Conservation (phyloP, 768 basidiomycete genomes). For the Pleurotus ostreatus region DNA sequence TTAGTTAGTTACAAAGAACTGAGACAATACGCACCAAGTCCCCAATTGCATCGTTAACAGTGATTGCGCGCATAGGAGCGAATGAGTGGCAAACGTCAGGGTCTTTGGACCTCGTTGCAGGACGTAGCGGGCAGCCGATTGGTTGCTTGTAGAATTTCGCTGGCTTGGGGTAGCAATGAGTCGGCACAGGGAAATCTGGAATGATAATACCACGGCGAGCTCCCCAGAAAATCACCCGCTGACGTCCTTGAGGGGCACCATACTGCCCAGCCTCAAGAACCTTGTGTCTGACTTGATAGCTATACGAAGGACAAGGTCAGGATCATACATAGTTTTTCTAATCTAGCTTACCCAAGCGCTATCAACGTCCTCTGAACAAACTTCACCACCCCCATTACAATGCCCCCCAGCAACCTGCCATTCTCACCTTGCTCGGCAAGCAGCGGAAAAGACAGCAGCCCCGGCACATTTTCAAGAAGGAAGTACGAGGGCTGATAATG, state of each 20-base stretch:
- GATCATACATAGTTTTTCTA: neutral
- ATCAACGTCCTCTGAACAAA: constrained; percentile 57
- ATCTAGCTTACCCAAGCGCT: constrained; percentile 52
- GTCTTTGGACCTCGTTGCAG: constrained; percentile 39
- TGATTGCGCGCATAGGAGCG: constrained; percentile 58
- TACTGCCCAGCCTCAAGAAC: constrained; percentile 68
- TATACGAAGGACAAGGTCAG: constrained; percentile 13
- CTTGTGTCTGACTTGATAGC: constrained; percentile 67
- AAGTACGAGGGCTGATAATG: constrained; percentile 60
- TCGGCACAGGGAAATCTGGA: constrained; percentile 63
- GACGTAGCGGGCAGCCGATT: constrained; percentile 35
- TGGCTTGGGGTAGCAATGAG: constrained; percentile 42
- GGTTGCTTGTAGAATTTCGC: constrained; percentile 36
- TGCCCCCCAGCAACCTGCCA: constrained; percentile 27
- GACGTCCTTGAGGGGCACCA: constrained; percentile 66
- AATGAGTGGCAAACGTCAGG: constrained; percentile 38
- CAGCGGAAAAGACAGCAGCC: constrained; percentile 50
- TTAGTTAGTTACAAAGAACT: constrained; percentile 5
- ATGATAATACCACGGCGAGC: constrained; percentile 52
- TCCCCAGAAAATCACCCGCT: constrained; percentile 66
- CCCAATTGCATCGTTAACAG: constrained; percentile 60
- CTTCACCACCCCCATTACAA: constrained; percentile 61
- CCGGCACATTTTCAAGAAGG: constrained; percentile 70
- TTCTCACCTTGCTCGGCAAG: constrained; percentile 28
- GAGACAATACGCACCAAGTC: constrained; percentile 47